A percentile compares a stretch with the other conserved stretches of the same genome.
These are phyloP conservation scores for Cucurbita argyrosperma DNA, from an alignment of 306 rosid species.

Conservation along the genomic window DNA sequence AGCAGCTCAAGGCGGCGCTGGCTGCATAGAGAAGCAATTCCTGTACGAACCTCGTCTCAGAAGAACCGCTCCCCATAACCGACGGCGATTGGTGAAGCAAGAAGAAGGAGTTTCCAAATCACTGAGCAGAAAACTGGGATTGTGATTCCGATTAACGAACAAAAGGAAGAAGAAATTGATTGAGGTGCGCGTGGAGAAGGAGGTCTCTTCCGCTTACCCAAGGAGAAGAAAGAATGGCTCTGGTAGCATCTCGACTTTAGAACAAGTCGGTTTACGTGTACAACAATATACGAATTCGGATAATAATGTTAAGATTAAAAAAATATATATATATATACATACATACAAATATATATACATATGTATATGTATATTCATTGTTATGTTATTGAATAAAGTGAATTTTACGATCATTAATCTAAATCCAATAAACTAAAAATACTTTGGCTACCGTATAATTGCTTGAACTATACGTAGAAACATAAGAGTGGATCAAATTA, in stretches of 20 bases:
- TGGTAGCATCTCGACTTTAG: not conserved
- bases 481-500: too few relatives aligned
- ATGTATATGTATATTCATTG: too few relatives aligned
- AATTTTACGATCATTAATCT: too few relatives aligned
- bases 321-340: too few relatives aligned
- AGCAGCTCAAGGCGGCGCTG: constrained; percentile 87
- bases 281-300: not conserved
- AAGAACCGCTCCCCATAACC: constrained; percentile 15
- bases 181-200: not conserved
- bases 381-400: too few relatives aligned
- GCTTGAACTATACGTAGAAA: too few relatives aligned
- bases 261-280: not conserved
- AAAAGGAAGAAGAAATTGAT: not conserved
- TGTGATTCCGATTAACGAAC: not conserved
- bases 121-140: not conserved
- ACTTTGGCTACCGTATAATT: too few relatives aligned
- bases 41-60: constrained; percentile 61
- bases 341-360: too few relatives aligned
- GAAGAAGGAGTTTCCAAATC: not conserved
- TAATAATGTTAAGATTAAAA: too few relatives aligned
- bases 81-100: not conserved
- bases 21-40: constrained; percentile 78
- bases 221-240: not conserved
- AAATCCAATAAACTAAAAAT: too few relatives aligned
- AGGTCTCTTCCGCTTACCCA: not conserved